Conservation (phyloP, 1,284 basidiomycete genomes). For the Xerocomus nothofagi region DNA sequence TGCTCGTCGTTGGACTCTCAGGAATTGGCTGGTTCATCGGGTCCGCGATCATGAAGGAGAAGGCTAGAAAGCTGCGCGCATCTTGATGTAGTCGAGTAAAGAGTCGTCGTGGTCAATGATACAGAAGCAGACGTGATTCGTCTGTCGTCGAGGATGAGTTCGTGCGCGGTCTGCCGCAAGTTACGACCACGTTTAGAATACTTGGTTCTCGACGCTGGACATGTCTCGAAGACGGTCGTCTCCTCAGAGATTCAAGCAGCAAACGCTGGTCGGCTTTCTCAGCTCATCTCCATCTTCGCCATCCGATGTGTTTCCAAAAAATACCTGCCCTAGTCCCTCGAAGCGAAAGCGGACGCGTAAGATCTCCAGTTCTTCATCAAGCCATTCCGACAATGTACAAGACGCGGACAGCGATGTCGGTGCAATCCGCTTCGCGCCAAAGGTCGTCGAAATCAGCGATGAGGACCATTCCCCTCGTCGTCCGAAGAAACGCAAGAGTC, state of each 20-base stretch:
- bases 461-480: slow-evolving; percentile 37
- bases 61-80: slow-evolving; percentile 57
- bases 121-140: not conserved
- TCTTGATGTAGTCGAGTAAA: slow-evolving; percentile 38
- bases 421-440: slow-evolving; percentile 50
- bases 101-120: not conserved
- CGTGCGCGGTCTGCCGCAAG: too few relatives aligned
- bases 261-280: slow-evolving; percentile 34
- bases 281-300: slow-evolving; percentile 27
- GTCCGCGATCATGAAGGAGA: slow-evolving; percentile 73
- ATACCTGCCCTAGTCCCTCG: slow-evolving; percentile 11
- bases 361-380: slow-evolving; percentile 12
- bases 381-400: slow-evolving; percentile 18
- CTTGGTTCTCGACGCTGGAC: too few relatives aligned
- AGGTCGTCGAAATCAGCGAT: slow-evolving; percentile 35
- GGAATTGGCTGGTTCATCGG: slow-evolving; percentile 80
- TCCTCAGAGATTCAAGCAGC: slow-evolving; percentile 31
- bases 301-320: slow-evolving; percentile 9
- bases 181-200: not conserved
- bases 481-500: slow-evolving; percentile 33
- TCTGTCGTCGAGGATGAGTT: not conserved
- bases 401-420: slow-evolving; percentile 45
- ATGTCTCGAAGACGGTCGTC: slow-evolving; percentile 21
- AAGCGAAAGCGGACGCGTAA: slow-evolving; percentile 16
- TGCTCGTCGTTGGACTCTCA: slow-evolving; percentile 76